Conservation (phyloP, 2,329 filamentous ascomycete species). For the Hymenoscyphus occultus region DNA sequence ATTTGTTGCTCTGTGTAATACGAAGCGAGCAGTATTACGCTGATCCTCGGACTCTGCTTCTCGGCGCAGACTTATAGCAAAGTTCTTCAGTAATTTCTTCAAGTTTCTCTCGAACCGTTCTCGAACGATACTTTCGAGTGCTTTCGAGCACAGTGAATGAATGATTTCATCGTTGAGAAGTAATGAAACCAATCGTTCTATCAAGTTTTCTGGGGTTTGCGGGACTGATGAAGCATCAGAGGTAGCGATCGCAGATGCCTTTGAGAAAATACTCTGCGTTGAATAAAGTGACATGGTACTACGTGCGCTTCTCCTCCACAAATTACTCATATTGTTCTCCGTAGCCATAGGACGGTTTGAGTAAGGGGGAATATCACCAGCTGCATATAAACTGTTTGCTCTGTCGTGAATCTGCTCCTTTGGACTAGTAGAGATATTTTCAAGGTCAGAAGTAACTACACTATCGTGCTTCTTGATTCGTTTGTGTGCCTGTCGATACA, state of each 20-base stretch:
- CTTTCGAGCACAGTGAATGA: conserved; percentile 12
- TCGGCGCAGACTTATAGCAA: conserved; percentile 13
- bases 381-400: too few species aligned
- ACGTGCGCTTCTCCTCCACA: neutral
- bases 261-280: conserved; percentile 18
- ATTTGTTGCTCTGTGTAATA: conserved; percentile 19
- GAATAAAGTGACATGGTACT: conserved; percentile 10
- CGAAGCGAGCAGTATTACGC: conserved; percentile 17
- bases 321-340: too few species aligned
- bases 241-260: neutral
- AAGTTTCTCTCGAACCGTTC: conserved; percentile 21
- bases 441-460: too few species aligned
- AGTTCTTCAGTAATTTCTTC: conserved; percentile 13
- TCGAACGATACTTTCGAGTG: conserved; percentile 2
- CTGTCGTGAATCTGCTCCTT: too few species aligned
- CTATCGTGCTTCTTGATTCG: too few species aligned
- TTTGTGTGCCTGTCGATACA: too few species aligned
- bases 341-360: too few species aligned
- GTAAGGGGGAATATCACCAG: too few species aligned
- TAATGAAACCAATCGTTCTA: conserved; percentile 18
- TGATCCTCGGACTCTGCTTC: conserved; percentile 16
- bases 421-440: too few species aligned
- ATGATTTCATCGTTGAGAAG: conserved; percentile 15
- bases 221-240: conserved; percentile 19
- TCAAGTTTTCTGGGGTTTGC: conserved; percentile 5